Evolutionary conservation across 352 stramenopile genomes (phyloP).

Genomic region (Aphanomyces invadans): DNA sequence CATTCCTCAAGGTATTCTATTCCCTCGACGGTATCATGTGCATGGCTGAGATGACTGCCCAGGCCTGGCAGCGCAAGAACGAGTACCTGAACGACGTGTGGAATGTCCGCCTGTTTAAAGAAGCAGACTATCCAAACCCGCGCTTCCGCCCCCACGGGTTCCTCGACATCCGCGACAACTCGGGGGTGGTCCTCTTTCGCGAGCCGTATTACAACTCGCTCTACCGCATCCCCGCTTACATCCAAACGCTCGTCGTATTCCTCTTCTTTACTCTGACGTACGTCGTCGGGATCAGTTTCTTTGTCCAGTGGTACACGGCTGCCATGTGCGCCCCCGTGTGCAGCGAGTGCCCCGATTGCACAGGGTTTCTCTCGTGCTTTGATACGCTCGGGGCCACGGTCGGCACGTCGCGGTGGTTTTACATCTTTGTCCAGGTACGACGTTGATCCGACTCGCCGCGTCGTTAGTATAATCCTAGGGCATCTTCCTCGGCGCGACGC

Average conservation of each 20-base stretch:
- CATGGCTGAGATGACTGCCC: not conserved
- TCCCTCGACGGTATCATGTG: not conserved
- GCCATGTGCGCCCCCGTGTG: conserved; percentile 80
- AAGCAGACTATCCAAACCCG: conserved; percentile 76
- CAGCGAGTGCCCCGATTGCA: conserved; percentile 61
- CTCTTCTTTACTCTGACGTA: conserved; percentile 74
- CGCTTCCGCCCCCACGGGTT: conserved; percentile 71
- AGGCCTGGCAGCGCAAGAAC: conserved; percentile 63
- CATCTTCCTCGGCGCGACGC: conserved; percentile 68
- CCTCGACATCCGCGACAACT: conserved; percentile 62
- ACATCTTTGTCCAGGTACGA: conserved; percentile 60
- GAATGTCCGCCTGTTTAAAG: conserved; percentile 80
- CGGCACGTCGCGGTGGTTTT: conserved; percentile 66
- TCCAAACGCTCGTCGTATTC: conserved; percentile 76
- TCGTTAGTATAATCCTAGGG: no score
- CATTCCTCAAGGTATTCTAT: conserved; percentile 47
- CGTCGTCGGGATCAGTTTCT: conserved; percentile 71
- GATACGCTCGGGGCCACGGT: conserved; percentile 63
- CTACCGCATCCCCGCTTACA: conserved; percentile 66
- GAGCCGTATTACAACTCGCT: conserved; percentile 79
- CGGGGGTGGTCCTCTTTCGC: conserved; percentile 60
- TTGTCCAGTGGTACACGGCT: conserved; percentile 81
- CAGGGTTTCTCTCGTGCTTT: conserved; percentile 75
- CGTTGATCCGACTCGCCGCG: no score
- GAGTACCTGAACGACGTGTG: conserved; percentile 72